Percentiles rank a stretch among this genome's conserved stretches.
Conservation (phyloP, 768 basidiomycete genomes). For the Lentinula lateritia region DNA sequence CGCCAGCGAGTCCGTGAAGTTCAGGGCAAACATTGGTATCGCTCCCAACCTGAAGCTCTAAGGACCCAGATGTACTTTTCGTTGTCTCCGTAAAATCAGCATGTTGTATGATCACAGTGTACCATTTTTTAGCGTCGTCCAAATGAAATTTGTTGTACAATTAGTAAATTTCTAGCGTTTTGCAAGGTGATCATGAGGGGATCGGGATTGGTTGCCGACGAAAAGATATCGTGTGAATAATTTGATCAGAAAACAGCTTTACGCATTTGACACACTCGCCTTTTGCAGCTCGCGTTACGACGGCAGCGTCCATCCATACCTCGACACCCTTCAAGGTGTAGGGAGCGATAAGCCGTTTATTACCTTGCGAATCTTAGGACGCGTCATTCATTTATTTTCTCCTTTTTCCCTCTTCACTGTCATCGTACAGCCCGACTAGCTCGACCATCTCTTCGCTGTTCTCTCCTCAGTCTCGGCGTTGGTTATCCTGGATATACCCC, state of each 20-base stretch:
- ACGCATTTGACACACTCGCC: neutral
- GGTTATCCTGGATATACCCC: conserved; percentile 6
- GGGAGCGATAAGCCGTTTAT: conserved; percentile 4
- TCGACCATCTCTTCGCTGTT: neutral
- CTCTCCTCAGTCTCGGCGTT: neutral
- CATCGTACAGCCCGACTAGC: neutral
- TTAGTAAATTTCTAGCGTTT: neutral
- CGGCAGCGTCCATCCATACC: neutral
- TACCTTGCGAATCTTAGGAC: conserved; percentile 3
- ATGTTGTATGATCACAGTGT: neutral
- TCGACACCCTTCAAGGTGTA: neutral
- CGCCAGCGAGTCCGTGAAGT: conserved; percentile 51
- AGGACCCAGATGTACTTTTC: neutral
- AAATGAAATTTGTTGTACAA: neutral
- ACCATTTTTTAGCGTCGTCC: neutral
- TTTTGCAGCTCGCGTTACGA: conserved; percentile 6
- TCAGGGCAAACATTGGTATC: conserved; percentile 36
- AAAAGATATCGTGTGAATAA: neutral
- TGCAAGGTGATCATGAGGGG: too few species aligned
- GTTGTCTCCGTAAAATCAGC: neutral
- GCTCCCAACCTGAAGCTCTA: neutral
- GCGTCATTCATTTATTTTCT: conserved; percentile 7
- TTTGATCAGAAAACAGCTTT: neutral
- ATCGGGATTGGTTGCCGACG: too few species aligned
- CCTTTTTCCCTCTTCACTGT: conserved; percentile 2